Base-by-base conservation (phyloP, 345 rosid species). In the Eucalyptus coolabah region DNA sequence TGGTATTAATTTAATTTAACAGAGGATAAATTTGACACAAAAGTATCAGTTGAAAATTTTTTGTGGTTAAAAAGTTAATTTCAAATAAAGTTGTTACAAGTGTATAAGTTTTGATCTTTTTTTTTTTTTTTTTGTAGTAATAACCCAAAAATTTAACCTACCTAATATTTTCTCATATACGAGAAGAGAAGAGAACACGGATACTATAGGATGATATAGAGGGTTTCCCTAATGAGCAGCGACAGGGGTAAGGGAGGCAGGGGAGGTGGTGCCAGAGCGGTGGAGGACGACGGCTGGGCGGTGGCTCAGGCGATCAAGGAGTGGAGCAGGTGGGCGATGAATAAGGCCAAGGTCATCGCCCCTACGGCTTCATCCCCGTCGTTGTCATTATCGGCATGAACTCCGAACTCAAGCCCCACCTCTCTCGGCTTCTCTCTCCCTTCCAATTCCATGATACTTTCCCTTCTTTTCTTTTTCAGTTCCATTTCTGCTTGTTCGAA, bases 311-410 rank as follows among this genome's bases (percentile, higher is more conserved):
- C 88, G 89, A 81, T 97, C 44, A 98, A 97, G 94, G 99, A 95
- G 89, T 98, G 99, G 99, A 95, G 93, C 95, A 96, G 94, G n/a
- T 98, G 99, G 99, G 85, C 95, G 19, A 53, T 97, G 92, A 96
- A 94, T 92, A 98, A 96, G 93, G 98, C 99, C 17, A 98, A 97
- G 93, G 98, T 97, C 90, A 90, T 93, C 18, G 92, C 96, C 90
- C 99, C 93, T 97, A 97, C 87, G 98, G 98, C 59, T 98, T 98
- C 93, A 97, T 98, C 86, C 99, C 99, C 88, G 93, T 97, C 12
- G 86, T 98, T 90, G 93, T 96, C 93, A 89, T 97, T 92, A 88
- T 98, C 91, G 98, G 99, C 93, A 96, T 97, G 98, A 98, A 95
- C 91, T 94, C 99, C 59, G 98, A 98, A 45, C 98, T 98, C 7